phyloP scores from a whole-genome alignment of 2,329 filamentous ascomycete genomes.

The Ciborinia camelliae region DNA sequence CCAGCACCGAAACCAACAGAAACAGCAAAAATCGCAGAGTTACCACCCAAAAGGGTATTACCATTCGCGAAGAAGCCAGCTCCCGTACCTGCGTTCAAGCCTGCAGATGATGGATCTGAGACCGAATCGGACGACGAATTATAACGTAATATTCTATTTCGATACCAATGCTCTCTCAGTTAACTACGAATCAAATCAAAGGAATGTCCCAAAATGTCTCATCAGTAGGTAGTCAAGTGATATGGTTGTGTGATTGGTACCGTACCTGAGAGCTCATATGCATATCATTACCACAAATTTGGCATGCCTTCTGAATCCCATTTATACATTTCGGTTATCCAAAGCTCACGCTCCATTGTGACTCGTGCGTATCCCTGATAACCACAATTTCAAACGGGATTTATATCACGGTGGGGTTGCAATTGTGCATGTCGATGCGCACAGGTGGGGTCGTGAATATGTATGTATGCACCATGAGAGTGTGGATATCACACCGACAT shows the following conservation, averaged over 20 bases:
- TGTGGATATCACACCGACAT: constrained; percentile 16
- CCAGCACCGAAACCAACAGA: constrained; percentile 12
- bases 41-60: constrained; percentile 26
- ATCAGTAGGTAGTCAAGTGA: no score
- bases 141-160: background rate
- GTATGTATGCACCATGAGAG: background rate
- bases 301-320: background rate
- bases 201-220: background rate
- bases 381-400: constrained; percentile 6
- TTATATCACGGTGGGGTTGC: constrained; percentile 1
- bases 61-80: constrained; percentile 27
- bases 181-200: background rate
- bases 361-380: constrained; percentile 18
- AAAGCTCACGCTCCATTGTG: constrained; percentile 2
- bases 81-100: constrained; percentile 14
- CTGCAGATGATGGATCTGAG: constrained; percentile 29
- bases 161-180: background rate
- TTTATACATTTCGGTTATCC: background rate
- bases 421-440: background rate
- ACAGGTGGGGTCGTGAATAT: background rate
- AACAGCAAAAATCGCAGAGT: constrained; percentile 7
- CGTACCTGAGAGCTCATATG: background rate
- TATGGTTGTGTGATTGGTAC: constrained; percentile 3
- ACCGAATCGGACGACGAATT: constrained; percentile 36
- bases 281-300: constrained; percentile 3